Percentiles rank a stretch among this genome's conserved stretches.
Evolutionary conservation across 768 basidiomycete species (phyloP).

Genomic region (Rhodosporidiobolus sp.): DNA sequence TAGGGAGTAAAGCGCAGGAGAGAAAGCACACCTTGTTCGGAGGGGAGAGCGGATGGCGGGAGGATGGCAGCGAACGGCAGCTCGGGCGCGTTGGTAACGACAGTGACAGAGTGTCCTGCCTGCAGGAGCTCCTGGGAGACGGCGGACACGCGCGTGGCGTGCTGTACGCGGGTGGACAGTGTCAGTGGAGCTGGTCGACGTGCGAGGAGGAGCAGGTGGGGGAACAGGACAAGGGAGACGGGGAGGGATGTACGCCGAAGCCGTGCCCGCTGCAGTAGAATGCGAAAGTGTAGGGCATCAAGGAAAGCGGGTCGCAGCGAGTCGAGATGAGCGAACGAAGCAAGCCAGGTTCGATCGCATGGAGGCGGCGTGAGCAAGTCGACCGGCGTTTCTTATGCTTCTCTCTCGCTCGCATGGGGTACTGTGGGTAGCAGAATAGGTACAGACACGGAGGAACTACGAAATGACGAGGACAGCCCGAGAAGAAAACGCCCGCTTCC

Average conservation of each 20-base stretch:
- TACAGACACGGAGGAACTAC: too few species aligned
- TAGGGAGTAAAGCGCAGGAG: too few species aligned
- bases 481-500: too few species aligned
- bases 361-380: too few species aligned
- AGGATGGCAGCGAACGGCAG: conserved; percentile 68
- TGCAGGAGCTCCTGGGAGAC: conserved; percentile 61
- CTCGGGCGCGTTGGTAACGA: conserved; percentile 70
- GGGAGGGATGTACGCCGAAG: conserved; percentile 27
- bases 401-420: too few species aligned
- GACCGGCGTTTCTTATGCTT: too few species aligned
- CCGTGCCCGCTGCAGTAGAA: conserved; percentile 36
- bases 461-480: too few species aligned
- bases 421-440: too few species aligned
- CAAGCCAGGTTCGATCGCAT: too few species aligned
- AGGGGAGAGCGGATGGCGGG: conserved; percentile 40
- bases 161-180: conserved; percentile 52
- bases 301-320: background rate
- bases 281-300: conserved; percentile 15
- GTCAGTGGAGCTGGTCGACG: background rate
- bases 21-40: background rate
- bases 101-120: conserved; percentile 57
- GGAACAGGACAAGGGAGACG: too few species aligned
- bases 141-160: conserved; percentile 76
- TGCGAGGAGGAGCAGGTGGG: background rate
- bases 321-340: background rate